Conservation (phyloP, 495 filamentous ascomycete species). For the Usnea hakonensis region DNA sequence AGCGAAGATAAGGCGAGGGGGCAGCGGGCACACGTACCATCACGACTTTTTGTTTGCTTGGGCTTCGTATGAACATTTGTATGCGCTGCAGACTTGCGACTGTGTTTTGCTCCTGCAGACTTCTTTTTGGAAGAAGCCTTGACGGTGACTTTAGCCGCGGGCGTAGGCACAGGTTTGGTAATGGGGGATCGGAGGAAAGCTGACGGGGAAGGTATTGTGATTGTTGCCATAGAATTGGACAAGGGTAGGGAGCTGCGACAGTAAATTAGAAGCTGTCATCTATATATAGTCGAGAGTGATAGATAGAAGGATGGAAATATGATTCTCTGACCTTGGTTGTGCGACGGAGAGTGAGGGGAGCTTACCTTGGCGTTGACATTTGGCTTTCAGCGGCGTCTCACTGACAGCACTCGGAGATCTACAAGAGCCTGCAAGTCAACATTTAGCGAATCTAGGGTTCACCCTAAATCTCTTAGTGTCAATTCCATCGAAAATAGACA, state of each 20-base stretch:
- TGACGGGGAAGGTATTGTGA: slow-evolving; percentile 57
- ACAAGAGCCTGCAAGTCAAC: background rate
- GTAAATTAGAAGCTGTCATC: background rate
- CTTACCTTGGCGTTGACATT: background rate
- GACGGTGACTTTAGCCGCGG: slow-evolving; percentile 33
- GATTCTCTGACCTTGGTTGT: background rate
- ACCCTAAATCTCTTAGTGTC: too few species aligned
- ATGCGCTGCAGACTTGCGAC: slow-evolving; percentile 5
- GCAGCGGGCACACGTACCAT: slow-evolving; percentile 49
- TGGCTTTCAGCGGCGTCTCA: background rate
- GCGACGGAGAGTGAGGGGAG: background rate
- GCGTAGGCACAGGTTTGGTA: slow-evolving; percentile 23
- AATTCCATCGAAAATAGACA: too few species aligned
- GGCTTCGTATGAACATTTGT: slow-evolving; percentile 38
- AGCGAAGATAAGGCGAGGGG: background rate
- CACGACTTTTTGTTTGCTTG: slow-evolving; percentile 78
- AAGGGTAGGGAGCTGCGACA: background rate
- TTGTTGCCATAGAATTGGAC: slow-evolving; percentile 44
- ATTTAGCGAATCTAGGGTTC: background rate
- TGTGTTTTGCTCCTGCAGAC: slow-evolving; percentile 23
- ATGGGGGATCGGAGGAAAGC: slow-evolving; percentile 47
- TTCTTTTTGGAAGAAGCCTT: slow-evolving; percentile 30
- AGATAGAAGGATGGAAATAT: background rate
- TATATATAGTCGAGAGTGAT: background rate
- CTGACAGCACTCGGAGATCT: background rate